Conservation (phyloP, 2,329 filamentous ascomycete species). For the Cadophora luteo-olivacea region DNA sequence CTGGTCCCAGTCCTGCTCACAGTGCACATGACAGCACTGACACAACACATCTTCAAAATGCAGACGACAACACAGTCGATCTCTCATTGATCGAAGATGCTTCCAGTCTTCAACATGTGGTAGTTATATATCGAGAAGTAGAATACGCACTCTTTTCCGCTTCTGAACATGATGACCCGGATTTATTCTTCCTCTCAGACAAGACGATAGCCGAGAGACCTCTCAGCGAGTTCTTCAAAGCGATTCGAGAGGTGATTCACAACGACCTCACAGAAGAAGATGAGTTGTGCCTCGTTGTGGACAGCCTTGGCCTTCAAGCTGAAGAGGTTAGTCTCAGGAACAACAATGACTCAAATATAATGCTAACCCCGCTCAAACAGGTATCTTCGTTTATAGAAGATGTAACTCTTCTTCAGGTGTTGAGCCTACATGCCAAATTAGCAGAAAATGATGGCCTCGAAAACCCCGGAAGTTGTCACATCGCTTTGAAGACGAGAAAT, state of each 20-base stretch:
- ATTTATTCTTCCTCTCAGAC: constrained; percentile 63
- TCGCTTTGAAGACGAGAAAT: constrained; percentile 60
- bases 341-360: constrained; percentile 15
- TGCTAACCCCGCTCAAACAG: constrained; percentile 48
- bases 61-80: background rate
- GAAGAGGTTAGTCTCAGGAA: constrained; percentile 57
- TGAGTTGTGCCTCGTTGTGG: constrained; percentile 61
- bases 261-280: constrained; percentile 62
- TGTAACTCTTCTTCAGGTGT: constrained; percentile 60
- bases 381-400: constrained; percentile 55
- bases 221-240: constrained; percentile 61
- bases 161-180: constrained; percentile 56
- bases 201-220: constrained; percentile 58
- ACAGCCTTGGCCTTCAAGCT: constrained; percentile 60
- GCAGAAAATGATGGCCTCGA: constrained; percentile 63
- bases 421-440: constrained; percentile 64
- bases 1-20: background rate
- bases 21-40: background rate
- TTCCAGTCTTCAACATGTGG: constrained; percentile 49
- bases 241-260: constrained; percentile 60
- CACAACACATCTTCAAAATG: background rate
- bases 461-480: constrained; percentile 61
- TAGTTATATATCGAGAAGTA: constrained; percentile 59
- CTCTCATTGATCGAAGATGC: background rate
- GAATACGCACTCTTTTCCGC: constrained; percentile 66